Conservation (phyloP, 1,139 yeast genomes). For the Blastobotrys raffinosifermentans region DNA sequence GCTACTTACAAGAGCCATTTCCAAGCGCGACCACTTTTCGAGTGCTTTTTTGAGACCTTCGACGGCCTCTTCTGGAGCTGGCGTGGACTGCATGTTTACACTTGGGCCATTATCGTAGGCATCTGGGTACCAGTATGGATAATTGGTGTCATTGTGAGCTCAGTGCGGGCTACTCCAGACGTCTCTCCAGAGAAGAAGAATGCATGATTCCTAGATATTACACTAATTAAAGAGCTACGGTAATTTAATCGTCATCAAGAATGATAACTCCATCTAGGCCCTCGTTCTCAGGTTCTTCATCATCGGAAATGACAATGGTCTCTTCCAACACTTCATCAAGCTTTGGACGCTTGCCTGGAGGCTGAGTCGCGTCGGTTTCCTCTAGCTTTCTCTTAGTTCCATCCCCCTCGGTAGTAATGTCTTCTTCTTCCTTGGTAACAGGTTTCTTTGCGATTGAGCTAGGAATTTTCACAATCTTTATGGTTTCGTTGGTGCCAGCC, state of each 20-base stretch:
- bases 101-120: conserved; percentile 68
- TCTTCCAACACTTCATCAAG: conserved; percentile 18
- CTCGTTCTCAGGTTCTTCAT: conserved; percentile 22
- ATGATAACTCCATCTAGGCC: conserved; percentile 8
- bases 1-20: conserved; percentile 31
- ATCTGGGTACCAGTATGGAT: conserved; percentile 88
- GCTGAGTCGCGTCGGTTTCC: background rate
- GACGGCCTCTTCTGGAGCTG: conserved; percentile 56
- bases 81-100: conserved; percentile 73
- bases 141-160: conserved; percentile 38
- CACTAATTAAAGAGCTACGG: background rate
- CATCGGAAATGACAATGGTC: conserved; percentile 22
- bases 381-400: conserved; percentile 9
- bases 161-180: conserved; percentile 3
- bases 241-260: conserved; percentile 6
- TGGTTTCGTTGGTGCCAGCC: conserved; percentile 10
- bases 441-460: conserved; percentile 4
- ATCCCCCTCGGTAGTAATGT: conserved; percentile 3
- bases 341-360: conserved; percentile 20
- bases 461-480: conserved; percentile 10
- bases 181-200: conserved; percentile 7
- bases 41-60: conserved; percentile 28
- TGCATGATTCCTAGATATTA: conserved; percentile 1
- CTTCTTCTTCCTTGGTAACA: conserved; percentile 8
- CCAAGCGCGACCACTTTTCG: conserved; percentile 1